A percentile compares a stretch with the other conserved stretches of the same genome.
These are phyloP conservation scores for Dalbergia cultrata DNA, from an alignment of 306 rosid genomes.

Conservation along the genomic window DNA sequence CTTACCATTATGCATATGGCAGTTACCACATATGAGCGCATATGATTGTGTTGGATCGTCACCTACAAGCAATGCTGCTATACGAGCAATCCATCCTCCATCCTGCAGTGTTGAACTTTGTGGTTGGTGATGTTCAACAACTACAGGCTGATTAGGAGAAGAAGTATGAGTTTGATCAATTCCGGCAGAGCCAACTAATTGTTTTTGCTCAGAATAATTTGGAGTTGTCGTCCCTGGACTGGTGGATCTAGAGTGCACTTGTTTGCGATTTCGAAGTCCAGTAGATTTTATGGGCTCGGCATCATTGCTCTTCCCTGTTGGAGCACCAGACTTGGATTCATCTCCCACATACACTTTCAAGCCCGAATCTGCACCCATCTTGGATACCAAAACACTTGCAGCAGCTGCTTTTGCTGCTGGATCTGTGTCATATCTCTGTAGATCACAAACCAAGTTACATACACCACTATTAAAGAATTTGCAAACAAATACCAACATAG, in stretches of 20 bases:
- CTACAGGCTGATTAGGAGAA: slow-evolving; percentile 59
- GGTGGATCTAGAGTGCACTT: slow-evolving; percentile 52
- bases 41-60: slow-evolving; percentile 92
- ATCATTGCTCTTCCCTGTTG: slow-evolving; percentile 71
- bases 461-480: slow-evolving; percentile 22
- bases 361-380: slow-evolving; percentile 92
- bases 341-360: slow-evolving; percentile 71
- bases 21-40: slow-evolving; percentile 93
- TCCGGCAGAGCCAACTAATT: slow-evolving; percentile 53
- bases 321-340: slow-evolving; percentile 53
- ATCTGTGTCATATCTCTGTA: slow-evolving; percentile 93
- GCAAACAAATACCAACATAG: slow-evolving; percentile 15
- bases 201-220: slow-evolving; percentile 53
- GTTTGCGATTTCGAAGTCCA: slow-evolving; percentile 85
- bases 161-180: slow-evolving; percentile 53
- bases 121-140: slow-evolving; percentile 71
- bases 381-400: slow-evolving; percentile 90
- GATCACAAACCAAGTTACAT: slow-evolving; percentile 39
- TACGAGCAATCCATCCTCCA: slow-evolving; percentile 88
- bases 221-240: slow-evolving; percentile 55
- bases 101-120: slow-evolving; percentile 63
- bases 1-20: slow-evolving; percentile 97
- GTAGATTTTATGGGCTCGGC: slow-evolving; percentile 63
- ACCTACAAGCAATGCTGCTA: slow-evolving; percentile 94
- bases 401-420: slow-evolving; percentile 99